Evolutionary conservation across 2,329 filamentous ascomycete genomes (phyloP).

Genomic region (Talaromyces sp.): DNA sequence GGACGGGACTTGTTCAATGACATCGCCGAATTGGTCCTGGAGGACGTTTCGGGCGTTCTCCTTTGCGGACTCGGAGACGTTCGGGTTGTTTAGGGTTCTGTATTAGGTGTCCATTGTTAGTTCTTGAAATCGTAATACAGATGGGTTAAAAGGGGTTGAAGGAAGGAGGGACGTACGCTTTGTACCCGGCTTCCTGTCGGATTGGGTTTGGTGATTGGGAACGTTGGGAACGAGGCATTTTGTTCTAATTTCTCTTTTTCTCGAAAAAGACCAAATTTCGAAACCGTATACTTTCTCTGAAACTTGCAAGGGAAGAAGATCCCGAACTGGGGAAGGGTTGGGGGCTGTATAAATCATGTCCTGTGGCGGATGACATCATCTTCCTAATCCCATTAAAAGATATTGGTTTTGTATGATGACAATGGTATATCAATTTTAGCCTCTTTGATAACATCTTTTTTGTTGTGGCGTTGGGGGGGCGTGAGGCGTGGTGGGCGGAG

Average conservation of each 20-base stretch:
- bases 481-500: background rate
- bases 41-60: slow-evolving; percentile 20
- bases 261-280: too few relatives aligned
- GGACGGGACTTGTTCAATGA: background rate
- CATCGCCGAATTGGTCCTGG: slow-evolving; percentile 13
- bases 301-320: background rate
- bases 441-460: background rate
- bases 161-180: slow-evolving; percentile 16
- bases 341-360: background rate
- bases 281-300: too few relatives aligned
- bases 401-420: background rate
- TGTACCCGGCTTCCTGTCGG: slow-evolving; percentile 21
- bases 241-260: background rate
- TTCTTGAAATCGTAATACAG: too few relatives aligned
- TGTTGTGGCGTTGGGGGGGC: background rate
- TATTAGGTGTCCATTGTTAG: background rate
- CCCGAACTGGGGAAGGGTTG: too few relatives aligned
- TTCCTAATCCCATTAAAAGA: background rate
- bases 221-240: slow-evolving; percentile 14
- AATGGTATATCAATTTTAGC: background rate
- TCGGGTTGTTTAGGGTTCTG: slow-evolving; percentile 20
- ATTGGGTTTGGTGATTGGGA: slow-evolving; percentile 12
- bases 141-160: too few relatives aligned
- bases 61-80: slow-evolving; percentile 18
- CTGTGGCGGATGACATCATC: background rate